Evolutionary conservation across 345 rosid species (phyloP), one percentile per base, ranked within the genome.

Genomic region (Gossypium anomalum): DNA sequence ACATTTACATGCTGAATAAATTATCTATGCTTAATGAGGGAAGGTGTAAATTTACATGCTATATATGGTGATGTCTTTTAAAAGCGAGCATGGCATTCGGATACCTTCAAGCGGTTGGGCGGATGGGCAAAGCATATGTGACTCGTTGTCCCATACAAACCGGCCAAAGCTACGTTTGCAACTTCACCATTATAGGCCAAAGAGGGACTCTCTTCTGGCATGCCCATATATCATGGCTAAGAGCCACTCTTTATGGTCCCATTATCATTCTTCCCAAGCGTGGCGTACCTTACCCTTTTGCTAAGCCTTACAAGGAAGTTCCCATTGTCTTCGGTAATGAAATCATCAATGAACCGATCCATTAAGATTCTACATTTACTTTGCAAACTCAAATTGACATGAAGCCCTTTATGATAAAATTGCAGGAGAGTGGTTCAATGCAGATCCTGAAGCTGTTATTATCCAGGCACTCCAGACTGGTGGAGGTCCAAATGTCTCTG

Each of bases 401-500:
- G 13, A 47, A 47, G 15, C 59, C 59, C 59, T 55, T 43, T 65
- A 19, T 58, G 49, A n/a, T 7, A 16, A 34, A 59, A 4, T 65
- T 80, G 47, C 84, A 92, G 97, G 97, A 56, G 98, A 94, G 74
- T 92, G 94, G 98, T 90, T 86, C 72, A 90, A 90, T 65, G 72
- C 85, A 53, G 91, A 92, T 80, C 60, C 95, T 25, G 97, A 87
- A 79, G 93, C 92, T 67, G 77, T 92, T 59, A 85, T 94, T n/a
- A 85, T 58, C 14, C 94, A 88, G 74, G 97, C 98, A 22, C 77
- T 89, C 0, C 90, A 81, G 66, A 88, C 87, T 2, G 97, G 98
- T 25, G 92, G 83, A 29, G 90, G 90, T 51, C 96, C 98, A 57
- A 93, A 89, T 78, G 97, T 90, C 29, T 93, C 97, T 0, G 92